A percentile compares a stretch with the other conserved stretches of the same genome.
These are phyloP conservation scores for Haplosporangium gracile DNA, from an alignment of 192 early-diverging fungal genomes.

Conservation along the genomic window DNA sequence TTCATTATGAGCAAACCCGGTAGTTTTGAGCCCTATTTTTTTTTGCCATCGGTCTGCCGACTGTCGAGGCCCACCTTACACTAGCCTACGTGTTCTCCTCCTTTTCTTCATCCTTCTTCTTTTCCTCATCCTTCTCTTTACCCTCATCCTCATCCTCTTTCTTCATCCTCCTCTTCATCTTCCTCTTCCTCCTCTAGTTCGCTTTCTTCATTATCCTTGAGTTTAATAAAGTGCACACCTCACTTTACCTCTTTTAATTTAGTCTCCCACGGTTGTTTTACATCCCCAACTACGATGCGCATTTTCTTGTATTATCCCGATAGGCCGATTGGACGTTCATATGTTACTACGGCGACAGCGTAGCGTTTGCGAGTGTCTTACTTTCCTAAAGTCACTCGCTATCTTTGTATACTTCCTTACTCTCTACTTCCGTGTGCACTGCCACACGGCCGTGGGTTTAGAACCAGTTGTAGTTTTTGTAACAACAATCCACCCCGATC, in stretches of 20 bases:
- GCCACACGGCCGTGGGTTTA: constrained; percentile 5
- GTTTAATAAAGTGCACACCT: neutral
- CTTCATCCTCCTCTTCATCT: neutral
- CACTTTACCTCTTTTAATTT: neutral
- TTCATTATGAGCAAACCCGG: neutral
- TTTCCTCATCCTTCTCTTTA: neutral
- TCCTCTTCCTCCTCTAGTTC: neutral
- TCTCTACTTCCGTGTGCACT: neutral
- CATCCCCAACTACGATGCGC: neutral
- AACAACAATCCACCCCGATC: neutral
- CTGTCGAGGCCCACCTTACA: neutral
- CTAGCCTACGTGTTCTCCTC: neutral
- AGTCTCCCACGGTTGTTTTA: constrained; percentile 3
- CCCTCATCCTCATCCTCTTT: neutral
- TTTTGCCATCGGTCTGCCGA: neutral
- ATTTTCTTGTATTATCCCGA: neutral
- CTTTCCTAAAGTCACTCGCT: neutral
- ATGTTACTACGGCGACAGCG: neutral
- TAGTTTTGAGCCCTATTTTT: neutral
- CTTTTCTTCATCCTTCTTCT: neutral
- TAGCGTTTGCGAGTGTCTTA: neutral
- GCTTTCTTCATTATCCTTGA: neutral
- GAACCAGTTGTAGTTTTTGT: neutral
- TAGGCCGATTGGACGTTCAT: neutral
- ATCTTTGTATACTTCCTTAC: no score